Evolutionary conservation across 129 eudicot species (phyloP).

Genomic region (Helianthus tuberosus): DNA sequence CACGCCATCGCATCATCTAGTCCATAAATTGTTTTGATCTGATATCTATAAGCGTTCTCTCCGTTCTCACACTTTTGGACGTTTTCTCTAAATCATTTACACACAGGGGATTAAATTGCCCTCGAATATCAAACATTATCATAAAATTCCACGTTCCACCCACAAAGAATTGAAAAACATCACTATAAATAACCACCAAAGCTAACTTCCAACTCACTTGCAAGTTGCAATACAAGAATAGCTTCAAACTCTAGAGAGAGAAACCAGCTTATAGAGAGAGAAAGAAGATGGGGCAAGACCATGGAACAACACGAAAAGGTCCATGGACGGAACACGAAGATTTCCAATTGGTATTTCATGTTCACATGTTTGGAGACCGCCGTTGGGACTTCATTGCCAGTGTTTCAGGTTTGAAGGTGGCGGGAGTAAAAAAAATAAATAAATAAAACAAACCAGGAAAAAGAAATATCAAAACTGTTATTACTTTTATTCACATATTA

Average conservation of each 20-base stretch:
- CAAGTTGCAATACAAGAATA: slow-evolving; percentile 15
- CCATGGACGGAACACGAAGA: slow-evolving; percentile 98
- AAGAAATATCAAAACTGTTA: slow-evolving; percentile 17
- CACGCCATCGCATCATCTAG: too few relatives aligned
- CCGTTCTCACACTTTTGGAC: too few relatives aligned
- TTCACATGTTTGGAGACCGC: slow-evolving; percentile 81
- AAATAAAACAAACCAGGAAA: slow-evolving; percentile 28
- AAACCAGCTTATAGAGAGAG: not conserved
- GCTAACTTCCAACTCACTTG: slow-evolving; percentile 23
- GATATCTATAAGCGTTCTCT: too few relatives aligned
- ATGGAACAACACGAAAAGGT: slow-evolving; percentile 61
- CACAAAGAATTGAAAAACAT: slow-evolving; percentile 27
- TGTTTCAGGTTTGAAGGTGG: slow-evolving; percentile 99
- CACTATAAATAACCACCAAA: slow-evolving; percentile 45
- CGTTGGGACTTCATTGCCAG: slow-evolving; percentile 93
- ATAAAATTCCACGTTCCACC: slow-evolving; percentile 35
- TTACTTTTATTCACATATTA: slow-evolving; percentile 21
- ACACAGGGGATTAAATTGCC: not conserved
- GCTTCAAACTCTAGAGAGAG: slow-evolving; percentile 19
- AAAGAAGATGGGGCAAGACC: slow-evolving; percentile 46
- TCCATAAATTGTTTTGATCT: too few relatives aligned
- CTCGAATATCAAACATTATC: slow-evolving; percentile 30
- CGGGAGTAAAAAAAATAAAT: slow-evolving; percentile 59
- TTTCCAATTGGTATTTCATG: slow-evolving; percentile 66
- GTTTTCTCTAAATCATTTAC: too few relatives aligned